phyloP scores from a whole-genome alignment of 1,284 basidiomycete species.

The Irpex sp. region DNA sequence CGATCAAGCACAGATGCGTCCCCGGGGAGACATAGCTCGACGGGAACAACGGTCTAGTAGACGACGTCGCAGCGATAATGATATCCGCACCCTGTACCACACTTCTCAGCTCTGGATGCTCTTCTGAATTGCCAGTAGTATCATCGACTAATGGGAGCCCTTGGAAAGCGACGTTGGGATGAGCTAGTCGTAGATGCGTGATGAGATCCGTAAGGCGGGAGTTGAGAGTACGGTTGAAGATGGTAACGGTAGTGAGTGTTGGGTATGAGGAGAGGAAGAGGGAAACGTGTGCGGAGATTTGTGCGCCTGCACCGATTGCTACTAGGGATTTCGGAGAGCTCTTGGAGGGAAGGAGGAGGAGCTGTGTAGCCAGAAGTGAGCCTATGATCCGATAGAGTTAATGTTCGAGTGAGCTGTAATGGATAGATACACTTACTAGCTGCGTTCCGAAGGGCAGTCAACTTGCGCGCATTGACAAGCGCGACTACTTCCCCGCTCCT shows the following conservation, averaged over 20 bases:
- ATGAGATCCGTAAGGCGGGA: conserved; percentile 44
- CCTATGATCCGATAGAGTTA: conserved; percentile 36
- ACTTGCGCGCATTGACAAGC: conserved; percentile 68
- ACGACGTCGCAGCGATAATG: conserved; percentile 77
- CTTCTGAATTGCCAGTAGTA: conserved; percentile 8
- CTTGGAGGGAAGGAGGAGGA: conserved; percentile 40
- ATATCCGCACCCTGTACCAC: conserved; percentile 44
- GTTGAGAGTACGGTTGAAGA: conserved; percentile 65
- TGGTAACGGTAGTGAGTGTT: conserved; percentile 49
- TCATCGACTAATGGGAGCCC: conserved; percentile 12
- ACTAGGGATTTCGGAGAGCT: conserved; percentile 45
- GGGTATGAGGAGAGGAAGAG: conserved; percentile 60
- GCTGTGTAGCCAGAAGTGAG: conserved; percentile 63
- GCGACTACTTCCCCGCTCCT: conserved; percentile 62
- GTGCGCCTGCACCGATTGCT: conserved; percentile 75
- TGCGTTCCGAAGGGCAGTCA: conserved; percentile 81
- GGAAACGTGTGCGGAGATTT: conserved; percentile 62
- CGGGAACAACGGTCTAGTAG: conserved; percentile 67
- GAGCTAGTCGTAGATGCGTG: conserved; percentile 33
- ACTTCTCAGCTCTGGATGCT: conserved; percentile 18
- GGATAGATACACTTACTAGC: conserved; percentile 49
- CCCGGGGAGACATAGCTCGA: conserved; percentile 56
- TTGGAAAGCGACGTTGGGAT: conserved; percentile 36
- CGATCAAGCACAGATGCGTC: conserved; percentile 74
- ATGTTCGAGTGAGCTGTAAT: not conserved